Conservation (phyloP, 2,329 filamentous ascomycete species). For the Colletotrichum gloeosporioides region DNA sequence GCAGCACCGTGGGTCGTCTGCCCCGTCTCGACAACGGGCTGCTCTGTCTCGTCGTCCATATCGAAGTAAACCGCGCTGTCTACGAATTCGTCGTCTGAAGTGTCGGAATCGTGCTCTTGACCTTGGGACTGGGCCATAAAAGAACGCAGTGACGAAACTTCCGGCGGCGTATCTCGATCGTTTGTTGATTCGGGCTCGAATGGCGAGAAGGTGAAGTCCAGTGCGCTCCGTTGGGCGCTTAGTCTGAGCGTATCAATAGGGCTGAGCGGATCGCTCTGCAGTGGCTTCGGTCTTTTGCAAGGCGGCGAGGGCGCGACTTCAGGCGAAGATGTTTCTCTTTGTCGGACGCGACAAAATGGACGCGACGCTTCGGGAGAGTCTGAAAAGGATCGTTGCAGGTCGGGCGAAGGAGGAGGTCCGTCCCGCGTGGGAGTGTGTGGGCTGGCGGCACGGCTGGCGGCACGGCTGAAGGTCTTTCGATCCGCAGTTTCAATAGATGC, state of each 20-base stretch:
- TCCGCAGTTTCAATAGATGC: neutral
- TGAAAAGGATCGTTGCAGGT: neutral
- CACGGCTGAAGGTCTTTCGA: neutral
- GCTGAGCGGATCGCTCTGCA: neutral
- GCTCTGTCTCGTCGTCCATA: too few species aligned
- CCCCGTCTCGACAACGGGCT: too few species aligned
- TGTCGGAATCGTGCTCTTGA: too few species aligned
- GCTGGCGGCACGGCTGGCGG: neutral
- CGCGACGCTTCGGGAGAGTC: neutral
- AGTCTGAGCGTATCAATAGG: neutral
- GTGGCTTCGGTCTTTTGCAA: neutral
- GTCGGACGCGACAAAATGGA: neutral
- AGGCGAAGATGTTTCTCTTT: neutral
- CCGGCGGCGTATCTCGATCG: neutral
- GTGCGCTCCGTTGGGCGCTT: neutral
- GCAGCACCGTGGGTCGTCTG: too few species aligned
- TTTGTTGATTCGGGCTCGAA: neutral
- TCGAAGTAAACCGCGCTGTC: too few species aligned
- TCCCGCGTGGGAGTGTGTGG: neutral
- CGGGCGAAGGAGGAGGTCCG: neutral
- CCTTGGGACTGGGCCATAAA: too few species aligned
- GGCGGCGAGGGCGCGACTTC: neutral
- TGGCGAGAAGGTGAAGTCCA: neutral
- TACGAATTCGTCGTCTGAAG: too few species aligned
- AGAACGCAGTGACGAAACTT: too few species aligned